phyloP scores from a whole-genome alignment of 306 rosid species.

The Geum urbanum region DNA sequence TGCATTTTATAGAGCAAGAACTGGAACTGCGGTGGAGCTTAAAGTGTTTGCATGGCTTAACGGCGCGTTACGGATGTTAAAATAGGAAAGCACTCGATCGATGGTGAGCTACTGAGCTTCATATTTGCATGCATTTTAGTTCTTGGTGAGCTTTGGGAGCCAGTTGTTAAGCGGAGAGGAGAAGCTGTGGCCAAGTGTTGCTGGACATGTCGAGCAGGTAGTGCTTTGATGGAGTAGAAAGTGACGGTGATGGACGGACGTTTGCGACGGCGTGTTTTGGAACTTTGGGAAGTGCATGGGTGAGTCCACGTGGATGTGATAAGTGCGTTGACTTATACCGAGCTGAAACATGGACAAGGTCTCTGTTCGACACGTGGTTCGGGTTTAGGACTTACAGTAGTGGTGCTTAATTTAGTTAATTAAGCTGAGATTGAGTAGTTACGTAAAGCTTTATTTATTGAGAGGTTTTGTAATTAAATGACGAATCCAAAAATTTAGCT shows the following conservation, averaged over 20 bases:
- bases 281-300: neutral
- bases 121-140: slow-evolving; percentile 20
- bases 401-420: neutral
- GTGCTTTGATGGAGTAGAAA: neutral
- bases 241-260: neutral
- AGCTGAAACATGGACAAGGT: neutral
- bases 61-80: neutral
- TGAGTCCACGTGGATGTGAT: slow-evolving; percentile 16
- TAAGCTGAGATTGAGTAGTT: too few species aligned
- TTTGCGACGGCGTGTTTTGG: neutral
- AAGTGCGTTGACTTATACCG: neutral
- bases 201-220: slow-evolving; percentile 1
- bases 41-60: neutral
- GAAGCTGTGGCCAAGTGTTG: slow-evolving; percentile 18
- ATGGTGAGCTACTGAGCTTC: neutral
- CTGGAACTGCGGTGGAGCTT: neutral
- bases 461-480: neutral
- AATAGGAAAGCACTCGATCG: neutral
- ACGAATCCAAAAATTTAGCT: neutral
- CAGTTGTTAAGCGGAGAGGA: slow-evolving; percentile 27
- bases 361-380: neutral
- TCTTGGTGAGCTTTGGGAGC: neutral
- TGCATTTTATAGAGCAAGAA: neutral
- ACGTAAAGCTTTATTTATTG: too few species aligned
- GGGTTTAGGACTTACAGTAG: neutral